Evolutionary conservation across 2,329 filamentous ascomycete genomes (phyloP), one percentile per base, ranked within the genome.

Genomic region (Penicillium palitans): DNA sequence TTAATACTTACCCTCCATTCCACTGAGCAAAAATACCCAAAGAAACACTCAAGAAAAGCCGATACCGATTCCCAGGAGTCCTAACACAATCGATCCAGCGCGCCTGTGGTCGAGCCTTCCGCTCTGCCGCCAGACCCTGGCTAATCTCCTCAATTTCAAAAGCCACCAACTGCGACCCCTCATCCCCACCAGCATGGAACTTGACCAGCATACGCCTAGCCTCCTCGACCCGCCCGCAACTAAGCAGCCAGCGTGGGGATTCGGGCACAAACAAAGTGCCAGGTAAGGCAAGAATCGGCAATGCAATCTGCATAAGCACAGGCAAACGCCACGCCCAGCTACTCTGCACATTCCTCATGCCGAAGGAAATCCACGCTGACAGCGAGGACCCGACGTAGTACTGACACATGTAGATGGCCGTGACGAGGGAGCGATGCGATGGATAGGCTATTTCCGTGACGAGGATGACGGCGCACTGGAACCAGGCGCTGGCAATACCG

Each of bases 391-490:
- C 66, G 15, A 61, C 45, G 40, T 74, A 74, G 62, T 67, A 74
- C 8, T 69, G 68, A 41, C 66, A 68, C 54, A 68, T 71, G 57
- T 70, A 76, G 0, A 74, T 54, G 1, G 72, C 68, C 19, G 63
- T 74, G 27, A 67, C 58, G 4, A 69, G 68, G 17, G 66, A 69
- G 21, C 75, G 69, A 40, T 77, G 72, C 0, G 66, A 66, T 0
- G 75, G 75, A 41, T 79, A 76, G 12, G 75, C 75, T 19, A 79
- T 69, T 58, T 80, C 78, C 24, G 72, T 78, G 59, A 79, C 74
- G 4, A 74, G 59, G 6, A 73, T 70, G 1, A 70, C 69, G 1
- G 64, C 64, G 2, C 64, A 68, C 15, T 66, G 64, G 44, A 70
- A 70, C 66, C 69, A 73, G 1, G 69, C 72, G 15, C 68, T 66